Base-by-base conservation (phyloP, 169 alveolate genomes). In the Amoebophrya sp. region DNA sequence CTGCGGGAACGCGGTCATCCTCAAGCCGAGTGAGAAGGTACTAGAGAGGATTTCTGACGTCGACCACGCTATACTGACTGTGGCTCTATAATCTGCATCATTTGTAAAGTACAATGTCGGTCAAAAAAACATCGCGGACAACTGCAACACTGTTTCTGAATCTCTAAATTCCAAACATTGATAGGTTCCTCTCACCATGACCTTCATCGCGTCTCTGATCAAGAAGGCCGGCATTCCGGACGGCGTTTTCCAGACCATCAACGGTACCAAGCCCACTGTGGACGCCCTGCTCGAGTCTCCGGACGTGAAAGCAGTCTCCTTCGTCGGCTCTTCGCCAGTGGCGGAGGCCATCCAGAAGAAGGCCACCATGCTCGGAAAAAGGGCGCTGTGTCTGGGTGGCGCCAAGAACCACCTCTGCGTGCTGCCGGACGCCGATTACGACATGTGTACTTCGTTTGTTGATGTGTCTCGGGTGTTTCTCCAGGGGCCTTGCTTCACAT, bases 381-480 rank as follows among this genome's bases (percentile, higher is more conserved):
- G 88, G 39, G 88, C 88, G 40, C 41, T 69, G 41, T 69, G 88
- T 29, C 88, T 69, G 88, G 78, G 78, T 29, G 78, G 78, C 4
- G 78, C 78, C 7, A 58, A 58, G 78, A 58, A 58, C 34, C 78
- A 58, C 34, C 78, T 58, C 29, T 58, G 78, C 23, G 34, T 58
- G 38, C 78, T 58, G 23, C 78, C 78, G 34, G 78, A 58, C 78
- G 78, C 78, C 29, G 78, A 58, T 29, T 58, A 58, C 23, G 78
- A 58, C 23, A 58, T 58, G 78, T 58, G 78, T 4, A n/a, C n/a
- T n/a, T n/a, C n/a, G n/a, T n/a, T n/a, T n/a, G n/a, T n/a, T n/a
- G n/a, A n/a, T n/a, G n/a, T n/a, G n/a, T n/a, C n/a, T n/a, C n/a
- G n/a, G n/a, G n/a, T n/a, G n/a, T n/a, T n/a, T n/a, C n/a, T n/a